phyloP scores from a whole-genome alignment of 768 basidiomycete genomes.

The Phallus indusiatus region DNA sequence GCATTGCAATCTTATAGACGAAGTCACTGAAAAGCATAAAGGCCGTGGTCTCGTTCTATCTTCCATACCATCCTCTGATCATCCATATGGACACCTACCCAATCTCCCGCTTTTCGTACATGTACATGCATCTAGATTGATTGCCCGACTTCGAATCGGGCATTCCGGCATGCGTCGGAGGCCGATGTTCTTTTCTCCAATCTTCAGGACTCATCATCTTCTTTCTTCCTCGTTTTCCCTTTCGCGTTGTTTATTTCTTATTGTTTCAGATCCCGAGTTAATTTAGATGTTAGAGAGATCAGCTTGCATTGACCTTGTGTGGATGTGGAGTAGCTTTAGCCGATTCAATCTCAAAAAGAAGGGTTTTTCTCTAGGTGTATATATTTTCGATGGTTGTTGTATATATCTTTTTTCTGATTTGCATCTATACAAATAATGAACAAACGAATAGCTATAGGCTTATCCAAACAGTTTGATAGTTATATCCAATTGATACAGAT shows the following conservation, averaged over 20 bases:
- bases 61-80: too few species aligned
- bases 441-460: neutral
- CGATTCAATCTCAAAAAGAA: neutral
- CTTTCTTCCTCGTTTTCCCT: neutral
- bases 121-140: too few species aligned
- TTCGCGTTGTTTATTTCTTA: neutral
- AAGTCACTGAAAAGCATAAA: too few species aligned
- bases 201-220: neutral
- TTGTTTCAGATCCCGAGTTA: neutral
- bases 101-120: too few species aligned
- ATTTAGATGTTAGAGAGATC: neutral
- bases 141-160: too few species aligned
- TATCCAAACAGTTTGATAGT: neutral
- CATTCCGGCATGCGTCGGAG: too few species aligned
- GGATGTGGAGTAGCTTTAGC: neutral
- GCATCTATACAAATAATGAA: neutral
- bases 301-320: neutral
- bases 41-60: too few species aligned
- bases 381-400: neutral
- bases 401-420: neutral
- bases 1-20: too few species aligned
- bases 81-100: too few species aligned
- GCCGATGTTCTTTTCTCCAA: too few species aligned
- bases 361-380: neutral
- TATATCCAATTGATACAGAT: too few species aligned